These are phyloP conservation scores for Coemansia asiatica DNA, from an alignment of 192 early-diverging fungal species.

Conservation along the genomic window DNA sequence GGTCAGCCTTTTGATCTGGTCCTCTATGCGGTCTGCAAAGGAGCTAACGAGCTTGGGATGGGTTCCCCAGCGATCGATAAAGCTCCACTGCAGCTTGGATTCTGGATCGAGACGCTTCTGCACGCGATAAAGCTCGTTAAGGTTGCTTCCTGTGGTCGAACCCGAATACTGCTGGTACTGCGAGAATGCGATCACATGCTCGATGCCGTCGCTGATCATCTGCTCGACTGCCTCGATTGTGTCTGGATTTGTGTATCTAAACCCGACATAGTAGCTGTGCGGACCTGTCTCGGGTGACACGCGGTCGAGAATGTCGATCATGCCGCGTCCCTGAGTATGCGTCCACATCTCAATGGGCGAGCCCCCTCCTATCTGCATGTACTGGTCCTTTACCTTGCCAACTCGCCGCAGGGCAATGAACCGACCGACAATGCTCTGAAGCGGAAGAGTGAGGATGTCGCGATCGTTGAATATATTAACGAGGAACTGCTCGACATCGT, in stretches of 20 bases:
- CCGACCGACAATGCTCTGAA: slow-evolving; percentile 69
- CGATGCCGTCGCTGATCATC: slow-evolving; percentile 81
- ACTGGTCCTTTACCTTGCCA: slow-evolving; percentile 85
- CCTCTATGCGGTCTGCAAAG: slow-evolving; percentile 79
- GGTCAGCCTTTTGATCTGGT: slow-evolving; percentile 54
- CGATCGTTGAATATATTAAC: slow-evolving; percentile 83
- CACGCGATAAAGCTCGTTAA: slow-evolving; percentile 82
- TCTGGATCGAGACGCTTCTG: slow-evolving; percentile 64
- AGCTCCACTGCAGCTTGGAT: slow-evolving; percentile 79
- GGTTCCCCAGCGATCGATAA: slow-evolving; percentile 94
- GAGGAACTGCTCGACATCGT: slow-evolving; percentile 80
- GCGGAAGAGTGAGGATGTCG: slow-evolving; percentile 88
- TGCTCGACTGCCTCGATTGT: slow-evolving; percentile 69
- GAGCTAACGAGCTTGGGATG: slow-evolving; percentile 81
- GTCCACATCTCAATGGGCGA: slow-evolving; percentile 94
- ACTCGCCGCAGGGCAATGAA: slow-evolving; percentile 82
- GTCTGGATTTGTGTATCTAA: slow-evolving; percentile 85
- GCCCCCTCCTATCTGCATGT: slow-evolving; percentile 90
- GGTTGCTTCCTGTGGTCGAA: slow-evolving; percentile 87
- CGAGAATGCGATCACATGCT: slow-evolving; percentile 84
- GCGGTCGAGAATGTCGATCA: slow-evolving; percentile 75
- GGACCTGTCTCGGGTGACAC: slow-evolving; percentile 77
- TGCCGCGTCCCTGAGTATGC: slow-evolving; percentile 73
- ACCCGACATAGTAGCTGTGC: slow-evolving; percentile 89
- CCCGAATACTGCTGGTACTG: slow-evolving; percentile 98